These are phyloP conservation scores for Metarhizium guizhouense DNA, from an alignment of 2,329 filamentous ascomycete species.

Conservation along the genomic window DNA sequence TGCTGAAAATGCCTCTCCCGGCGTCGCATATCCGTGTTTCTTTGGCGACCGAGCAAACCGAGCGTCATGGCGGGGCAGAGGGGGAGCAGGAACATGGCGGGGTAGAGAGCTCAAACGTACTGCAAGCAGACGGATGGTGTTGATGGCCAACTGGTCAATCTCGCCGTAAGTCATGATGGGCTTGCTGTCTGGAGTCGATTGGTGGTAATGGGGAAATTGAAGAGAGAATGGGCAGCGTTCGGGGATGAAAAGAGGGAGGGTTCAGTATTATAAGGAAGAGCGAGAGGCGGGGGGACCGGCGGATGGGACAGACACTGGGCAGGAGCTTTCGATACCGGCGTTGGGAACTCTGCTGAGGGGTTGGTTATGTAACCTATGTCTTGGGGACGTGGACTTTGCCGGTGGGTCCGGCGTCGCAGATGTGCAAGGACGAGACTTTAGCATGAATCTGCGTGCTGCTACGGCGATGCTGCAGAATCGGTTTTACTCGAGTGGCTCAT, in stretches of 20 bases:
- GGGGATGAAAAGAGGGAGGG: slow-evolving; percentile 17
- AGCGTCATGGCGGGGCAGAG: slow-evolving; percentile 19
- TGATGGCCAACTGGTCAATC: slow-evolving; percentile 83
- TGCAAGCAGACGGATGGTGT: slow-evolving; percentile 94
- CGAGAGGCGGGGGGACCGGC: slow-evolving; percentile 8
- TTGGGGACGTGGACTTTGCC: background rate
- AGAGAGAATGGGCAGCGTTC: slow-evolving; percentile 8
- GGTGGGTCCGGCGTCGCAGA: slow-evolving; percentile 7
- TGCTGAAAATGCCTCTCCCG: background rate
- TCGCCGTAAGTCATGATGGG: slow-evolving; percentile 80
- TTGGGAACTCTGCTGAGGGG: slow-evolving; percentile 17
- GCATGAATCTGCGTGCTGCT: background rate
- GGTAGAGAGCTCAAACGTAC: slow-evolving; percentile 50
- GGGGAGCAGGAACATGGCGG: slow-evolving; percentile 12
- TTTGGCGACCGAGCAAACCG: background rate
- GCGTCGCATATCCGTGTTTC: background rate
- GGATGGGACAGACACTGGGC: background rate
- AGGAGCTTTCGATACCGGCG: slow-evolving; percentile 1
- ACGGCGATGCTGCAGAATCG: background rate
- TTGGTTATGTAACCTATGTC: slow-evolving; percentile 13
- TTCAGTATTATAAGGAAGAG: slow-evolving; percentile 17
- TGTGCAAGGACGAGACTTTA: background rate
- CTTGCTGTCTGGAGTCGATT: slow-evolving; percentile 19
- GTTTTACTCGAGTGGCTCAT: too few relatives aligned
- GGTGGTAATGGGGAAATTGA: slow-evolving; percentile 11